phyloP scores from a whole-genome alignment of 805 yeast species.

The Starmerella kuoi region DNA sequence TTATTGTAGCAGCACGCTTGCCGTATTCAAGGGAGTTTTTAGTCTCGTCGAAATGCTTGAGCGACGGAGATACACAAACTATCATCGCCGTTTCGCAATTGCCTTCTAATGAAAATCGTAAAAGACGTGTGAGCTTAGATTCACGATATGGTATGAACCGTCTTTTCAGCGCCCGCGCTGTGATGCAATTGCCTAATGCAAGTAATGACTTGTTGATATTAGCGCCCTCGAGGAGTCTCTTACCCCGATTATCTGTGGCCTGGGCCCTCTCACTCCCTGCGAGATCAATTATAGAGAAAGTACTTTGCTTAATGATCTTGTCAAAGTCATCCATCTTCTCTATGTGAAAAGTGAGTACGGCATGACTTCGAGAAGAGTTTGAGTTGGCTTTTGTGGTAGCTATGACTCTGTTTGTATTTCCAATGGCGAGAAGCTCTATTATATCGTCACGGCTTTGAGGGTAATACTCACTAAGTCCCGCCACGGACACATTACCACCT shows the following conservation, averaged over 20 bases:
- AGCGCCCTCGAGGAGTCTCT: conserved; percentile 78
- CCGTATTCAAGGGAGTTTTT: conserved; percentile 84
- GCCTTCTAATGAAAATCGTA: conserved; percentile 85
- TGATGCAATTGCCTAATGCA: conserved; percentile 88
- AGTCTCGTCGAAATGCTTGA: conserved; percentile 84
- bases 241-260: conserved; percentile 75
- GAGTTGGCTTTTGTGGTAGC: conserved; percentile 88
- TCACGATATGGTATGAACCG: conserved; percentile 84
- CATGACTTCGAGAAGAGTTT: conserved; percentile 85
- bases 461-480: conserved; percentile 52
- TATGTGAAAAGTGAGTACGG: conserved; percentile 74
- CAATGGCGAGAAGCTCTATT: conserved; percentile 10
- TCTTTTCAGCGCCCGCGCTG: conserved; percentile 51
- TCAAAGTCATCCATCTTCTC: neutral
- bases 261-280: conserved; percentile 96
- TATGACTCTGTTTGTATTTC: conserved; percentile 40
- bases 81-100: conserved; percentile 94
- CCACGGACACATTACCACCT: conserved; percentile 48
- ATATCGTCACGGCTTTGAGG: conserved; percentile 34
- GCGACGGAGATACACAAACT: conserved; percentile 82
- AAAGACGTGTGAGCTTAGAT: conserved; percentile 72
- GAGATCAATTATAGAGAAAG: conserved; percentile 72
- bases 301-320: conserved; percentile 34
- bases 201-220: conserved; percentile 78
- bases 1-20: conserved; percentile 45